Conservation (phyloP, 768 basidiomycete genomes). For the Lepiota brunneoincarnata region DNA sequence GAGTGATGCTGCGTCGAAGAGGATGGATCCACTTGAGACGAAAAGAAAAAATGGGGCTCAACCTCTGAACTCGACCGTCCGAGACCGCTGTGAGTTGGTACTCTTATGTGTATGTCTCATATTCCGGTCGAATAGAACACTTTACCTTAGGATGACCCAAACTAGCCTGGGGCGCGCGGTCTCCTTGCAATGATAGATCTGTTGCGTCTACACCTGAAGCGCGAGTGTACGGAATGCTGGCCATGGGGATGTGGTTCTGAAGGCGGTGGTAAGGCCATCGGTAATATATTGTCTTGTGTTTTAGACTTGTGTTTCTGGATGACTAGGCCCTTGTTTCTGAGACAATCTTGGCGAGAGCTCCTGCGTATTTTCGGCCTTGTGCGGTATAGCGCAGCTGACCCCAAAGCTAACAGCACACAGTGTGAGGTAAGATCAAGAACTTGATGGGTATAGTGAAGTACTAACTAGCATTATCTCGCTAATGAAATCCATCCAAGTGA, state of each 20-base stretch:
- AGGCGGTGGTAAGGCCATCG: neutral
- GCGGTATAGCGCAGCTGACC: neutral
- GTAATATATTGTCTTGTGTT: neutral
- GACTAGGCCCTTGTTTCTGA: neutral
- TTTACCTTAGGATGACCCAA: neutral
- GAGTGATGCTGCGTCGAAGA: neutral
- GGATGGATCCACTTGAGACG: neutral
- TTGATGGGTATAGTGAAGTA: neutral
- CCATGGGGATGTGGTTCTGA: neutral
- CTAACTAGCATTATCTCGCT: neutral
- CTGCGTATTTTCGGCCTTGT: neutral
- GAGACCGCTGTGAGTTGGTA: too few species aligned
- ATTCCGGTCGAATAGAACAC: neutral
- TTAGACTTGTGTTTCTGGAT: conserved; percentile 9
- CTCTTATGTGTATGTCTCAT: too few species aligned
- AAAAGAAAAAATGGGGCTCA: neutral
- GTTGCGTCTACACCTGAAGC: neutral
- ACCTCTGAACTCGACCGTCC: neutral
- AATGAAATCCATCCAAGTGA: neutral
- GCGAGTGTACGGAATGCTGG: neutral
- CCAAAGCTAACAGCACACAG: neutral
- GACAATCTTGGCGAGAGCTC: neutral
- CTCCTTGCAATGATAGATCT: neutral
- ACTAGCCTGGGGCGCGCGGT: too few species aligned
- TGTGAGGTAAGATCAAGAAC: neutral